Conservation (phyloP, 352 stramenopile species). For the Globisporangium apiculatum region DNA sequence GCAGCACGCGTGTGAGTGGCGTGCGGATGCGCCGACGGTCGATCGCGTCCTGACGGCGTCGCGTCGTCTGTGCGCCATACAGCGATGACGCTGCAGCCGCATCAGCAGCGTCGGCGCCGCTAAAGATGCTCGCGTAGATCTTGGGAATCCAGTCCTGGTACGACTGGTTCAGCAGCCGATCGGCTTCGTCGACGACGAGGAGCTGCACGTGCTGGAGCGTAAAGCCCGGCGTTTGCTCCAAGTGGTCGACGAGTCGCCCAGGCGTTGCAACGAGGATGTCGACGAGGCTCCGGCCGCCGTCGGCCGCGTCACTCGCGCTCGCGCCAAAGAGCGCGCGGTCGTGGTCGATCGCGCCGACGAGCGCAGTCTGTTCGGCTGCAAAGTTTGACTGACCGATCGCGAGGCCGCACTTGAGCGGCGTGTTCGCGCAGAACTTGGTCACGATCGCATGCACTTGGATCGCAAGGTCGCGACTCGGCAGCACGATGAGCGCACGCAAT, state of each 20-base stretch:
- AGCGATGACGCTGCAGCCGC: constrained; percentile 17
- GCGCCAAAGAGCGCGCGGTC: constrained; percentile 25
- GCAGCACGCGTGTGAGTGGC: constrained; percentile 92
- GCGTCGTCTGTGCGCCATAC: constrained; percentile 32
- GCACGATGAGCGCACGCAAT: constrained; percentile 92
- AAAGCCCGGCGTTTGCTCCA: constrained; percentile 96
- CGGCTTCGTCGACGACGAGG: constrained; percentile 97
- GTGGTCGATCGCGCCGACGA: constrained; percentile 46
- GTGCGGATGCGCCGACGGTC: constrained; percentile 70
- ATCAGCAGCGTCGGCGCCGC: constrained; percentile 33
- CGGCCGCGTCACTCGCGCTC: constrained; percentile 5
- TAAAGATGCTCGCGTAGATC: constrained; percentile 85
- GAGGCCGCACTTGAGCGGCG: constrained; percentile 84
- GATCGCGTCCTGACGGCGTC: constrained; percentile 69
- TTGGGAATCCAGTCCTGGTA: constrained; percentile 97
- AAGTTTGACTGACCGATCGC: constrained; percentile 91
- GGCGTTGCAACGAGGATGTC: constrained; percentile 98
- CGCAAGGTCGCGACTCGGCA: constrained; percentile 95
- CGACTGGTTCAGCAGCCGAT: constrained; percentile 94
- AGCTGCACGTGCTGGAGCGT: constrained; percentile 95
- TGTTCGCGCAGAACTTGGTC: constrained; percentile 50
- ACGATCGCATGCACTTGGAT: constrained; percentile 86
- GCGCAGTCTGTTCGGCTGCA: constrained; percentile 56
- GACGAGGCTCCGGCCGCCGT: constrained; percentile 76
- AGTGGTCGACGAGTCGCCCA: constrained; percentile 94